Percentiles rank a stretch among this genome's conserved stretches.
Evolutionary conservation across 345 rosid species (phyloP).

Genomic region (Sapria himalayana): DNA sequence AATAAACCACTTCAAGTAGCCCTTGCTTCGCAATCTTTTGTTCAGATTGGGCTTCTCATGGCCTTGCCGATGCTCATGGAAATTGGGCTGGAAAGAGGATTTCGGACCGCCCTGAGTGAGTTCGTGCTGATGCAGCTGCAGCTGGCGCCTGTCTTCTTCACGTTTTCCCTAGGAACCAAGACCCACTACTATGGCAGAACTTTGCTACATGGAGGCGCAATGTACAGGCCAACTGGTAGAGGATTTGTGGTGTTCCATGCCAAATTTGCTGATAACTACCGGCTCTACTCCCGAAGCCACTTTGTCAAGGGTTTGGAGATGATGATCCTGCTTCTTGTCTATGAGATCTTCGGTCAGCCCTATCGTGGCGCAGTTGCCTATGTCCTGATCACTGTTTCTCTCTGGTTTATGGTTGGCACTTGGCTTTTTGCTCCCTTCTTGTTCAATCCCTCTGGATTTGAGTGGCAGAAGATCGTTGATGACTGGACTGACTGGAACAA

Average conservation of each 20-base stretch:
- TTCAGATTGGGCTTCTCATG: constrained; percentile 90
- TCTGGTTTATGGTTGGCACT: constrained; percentile 99
- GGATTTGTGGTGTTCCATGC: constrained; percentile 99
- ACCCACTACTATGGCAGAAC: constrained; percentile 96
- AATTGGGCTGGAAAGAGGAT: constrained; percentile 91
- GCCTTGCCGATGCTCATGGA: constrained; percentile 99
- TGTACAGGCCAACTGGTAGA: constrained; percentile 88
- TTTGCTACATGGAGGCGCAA: constrained; percentile 91
- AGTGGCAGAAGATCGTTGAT: constrained; percentile 98
- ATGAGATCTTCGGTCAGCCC: constrained; percentile 63
- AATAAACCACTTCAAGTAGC: constrained; percentile 93
- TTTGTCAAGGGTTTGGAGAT: constrained; percentile 94
- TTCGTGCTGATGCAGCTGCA: constrained; percentile 92
- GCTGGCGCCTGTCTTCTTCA: constrained; percentile 89
- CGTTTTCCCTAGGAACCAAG: constrained; percentile 97
- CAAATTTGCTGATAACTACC: constrained; percentile 93
- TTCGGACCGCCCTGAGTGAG: constrained; percentile 86
- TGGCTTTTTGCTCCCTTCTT: constrained; percentile 99
- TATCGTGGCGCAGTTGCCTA: constrained; percentile 82
- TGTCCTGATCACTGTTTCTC: constrained; percentile 65
- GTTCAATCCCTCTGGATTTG: constrained; percentile 95
- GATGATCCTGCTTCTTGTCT: constrained; percentile 80
- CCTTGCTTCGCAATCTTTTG: constrained; percentile 96
- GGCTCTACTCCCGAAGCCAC: constrained; percentile 96
- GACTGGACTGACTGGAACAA: constrained; percentile 99